phyloP scores from a whole-genome alignment of 345 rosid species.

The Eucalyptus regnans region DNA sequence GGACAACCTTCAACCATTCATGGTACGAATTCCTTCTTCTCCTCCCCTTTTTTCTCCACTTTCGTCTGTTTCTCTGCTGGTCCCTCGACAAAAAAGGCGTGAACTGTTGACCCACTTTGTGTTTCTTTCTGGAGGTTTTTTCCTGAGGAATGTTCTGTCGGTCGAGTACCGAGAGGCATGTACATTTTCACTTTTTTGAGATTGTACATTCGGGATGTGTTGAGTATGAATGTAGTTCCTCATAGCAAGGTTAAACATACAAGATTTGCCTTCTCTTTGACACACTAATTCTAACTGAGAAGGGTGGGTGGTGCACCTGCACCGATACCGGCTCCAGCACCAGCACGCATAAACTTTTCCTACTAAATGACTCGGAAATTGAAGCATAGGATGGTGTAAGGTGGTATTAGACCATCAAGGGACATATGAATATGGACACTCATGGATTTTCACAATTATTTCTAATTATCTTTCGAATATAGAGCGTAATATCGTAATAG shows the following conservation, averaged over 20 bases:
- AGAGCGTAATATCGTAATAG: background rate
- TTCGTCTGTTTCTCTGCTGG: background rate
- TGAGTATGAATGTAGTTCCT: background rate
- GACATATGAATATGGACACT: too few species aligned
- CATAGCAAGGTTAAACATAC: background rate
- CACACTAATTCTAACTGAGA: background rate
- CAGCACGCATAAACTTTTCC: background rate
- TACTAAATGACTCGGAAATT: background rate
- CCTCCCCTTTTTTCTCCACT: background rate
- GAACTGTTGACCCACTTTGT: background rate
- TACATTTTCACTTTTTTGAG: background rate
- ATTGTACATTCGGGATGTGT: background rate
- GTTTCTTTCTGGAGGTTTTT: background rate
- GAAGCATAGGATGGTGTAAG: background rate
- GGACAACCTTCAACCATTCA: background rate
- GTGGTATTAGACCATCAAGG: fast-evolving
- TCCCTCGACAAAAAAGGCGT: background rate
- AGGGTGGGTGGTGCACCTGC: background rate
- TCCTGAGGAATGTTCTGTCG: background rate
- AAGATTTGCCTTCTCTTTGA: background rate
- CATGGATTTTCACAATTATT: background rate
- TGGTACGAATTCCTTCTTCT: background rate
- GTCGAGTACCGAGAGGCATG: background rate
- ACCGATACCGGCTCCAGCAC: fast-evolving
- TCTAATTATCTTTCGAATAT: background rate